These are phyloP conservation scores for Williopsis jadinii DNA, from an alignment of 1,139 yeast species.

Conservation along the genomic window DNA sequence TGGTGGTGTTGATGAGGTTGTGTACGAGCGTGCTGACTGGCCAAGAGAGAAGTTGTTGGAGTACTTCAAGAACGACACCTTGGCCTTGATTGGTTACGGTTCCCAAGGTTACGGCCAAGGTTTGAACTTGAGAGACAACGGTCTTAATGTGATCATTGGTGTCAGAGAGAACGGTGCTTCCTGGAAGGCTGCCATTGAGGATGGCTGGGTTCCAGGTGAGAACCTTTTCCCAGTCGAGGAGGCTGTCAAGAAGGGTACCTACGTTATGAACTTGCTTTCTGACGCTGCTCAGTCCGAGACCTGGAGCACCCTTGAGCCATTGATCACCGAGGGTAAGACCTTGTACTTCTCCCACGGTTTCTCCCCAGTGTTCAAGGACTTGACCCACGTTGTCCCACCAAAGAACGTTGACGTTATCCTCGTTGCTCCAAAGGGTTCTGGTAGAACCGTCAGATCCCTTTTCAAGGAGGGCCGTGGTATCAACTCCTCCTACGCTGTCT, in stretches of 20 bases:
- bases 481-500: slow-evolving; percentile 98
- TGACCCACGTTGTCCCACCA: slow-evolving; percentile 96
- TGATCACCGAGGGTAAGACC: slow-evolving; percentile 94
- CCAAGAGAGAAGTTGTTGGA: slow-evolving; percentile 94
- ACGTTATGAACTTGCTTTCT: slow-evolving; percentile 94
- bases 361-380: slow-evolving; percentile 97
- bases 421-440: slow-evolving; percentile 99
- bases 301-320: slow-evolving; percentile 81
- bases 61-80: slow-evolving; percentile 96
- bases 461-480: slow-evolving; percentile 99
- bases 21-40: slow-evolving; percentile 99
- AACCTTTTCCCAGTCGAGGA: slow-evolving; percentile 91
- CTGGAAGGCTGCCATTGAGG: slow-evolving; percentile 99
- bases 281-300: slow-evolving; percentile 99
- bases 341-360: slow-evolving; percentile 98
- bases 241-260: slow-evolving; percentile 88
- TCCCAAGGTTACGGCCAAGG: slow-evolving; percentile 99
- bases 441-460: slow-evolving; percentile 98
- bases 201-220: slow-evolving; percentile 99
- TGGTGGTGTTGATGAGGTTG: slow-evolving; percentile 92
- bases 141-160: slow-evolving; percentile 95
- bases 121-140: slow-evolving; percentile 97
- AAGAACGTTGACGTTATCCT: slow-evolving; percentile 90
- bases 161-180: slow-evolving; percentile 98
- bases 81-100: slow-evolving; percentile 98